A percentile compares a stretch with the other conserved stretches of the same genome.
Conservation (phyloP, 1,284 basidiomycete genomes). For the Trichosporon sp. region DNA sequence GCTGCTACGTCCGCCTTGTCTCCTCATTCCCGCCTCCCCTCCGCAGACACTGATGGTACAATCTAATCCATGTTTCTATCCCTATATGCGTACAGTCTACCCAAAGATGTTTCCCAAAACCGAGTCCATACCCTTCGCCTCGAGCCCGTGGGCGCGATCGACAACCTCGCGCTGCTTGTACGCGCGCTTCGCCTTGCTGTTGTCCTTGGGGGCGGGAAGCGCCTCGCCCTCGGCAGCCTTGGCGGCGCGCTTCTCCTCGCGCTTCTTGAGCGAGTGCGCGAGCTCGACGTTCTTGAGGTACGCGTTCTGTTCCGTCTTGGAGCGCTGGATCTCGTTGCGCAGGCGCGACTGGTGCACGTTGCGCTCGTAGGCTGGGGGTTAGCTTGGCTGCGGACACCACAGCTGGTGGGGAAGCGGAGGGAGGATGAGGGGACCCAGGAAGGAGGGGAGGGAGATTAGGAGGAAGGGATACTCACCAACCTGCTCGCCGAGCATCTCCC, state of each 20-base stretch:
- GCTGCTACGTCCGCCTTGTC: background rate
- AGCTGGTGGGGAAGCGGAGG: too few relatives aligned
- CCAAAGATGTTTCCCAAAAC: constrained; percentile 54
- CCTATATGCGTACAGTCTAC: constrained; percentile 26
- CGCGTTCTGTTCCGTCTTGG: constrained; percentile 83
- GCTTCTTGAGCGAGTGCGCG: constrained; percentile 85
- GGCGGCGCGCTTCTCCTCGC: constrained; percentile 66
- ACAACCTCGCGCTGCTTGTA: constrained; percentile 49
- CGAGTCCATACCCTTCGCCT: constrained; percentile 49
- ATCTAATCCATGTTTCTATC: background rate
- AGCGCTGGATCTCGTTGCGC: constrained; percentile 86
- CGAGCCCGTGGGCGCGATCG: constrained; percentile 41
- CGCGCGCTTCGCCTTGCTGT: constrained; percentile 27
- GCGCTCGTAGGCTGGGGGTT: constrained; percentile 78
- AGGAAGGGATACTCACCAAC: constrained; percentile 68
- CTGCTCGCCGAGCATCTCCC: constrained; percentile 98
- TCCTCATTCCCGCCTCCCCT: too few relatives aligned
- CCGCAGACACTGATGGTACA: background rate
- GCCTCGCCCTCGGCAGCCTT: constrained; percentile 21
- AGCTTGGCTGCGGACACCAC: background rate
- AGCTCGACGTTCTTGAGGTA: constrained; percentile 95
- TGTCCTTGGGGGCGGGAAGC: constrained; percentile 10
- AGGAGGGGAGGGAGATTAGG: too few relatives aligned
- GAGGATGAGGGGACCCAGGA: too few relatives aligned
- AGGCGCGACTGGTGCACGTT: constrained; percentile 84